Evolutionary conservation across 2,329 filamentous ascomycete genomes (phyloP), one percentile per base, ranked within the genome.

Genomic region (Colletotrichum falcatum): DNA sequence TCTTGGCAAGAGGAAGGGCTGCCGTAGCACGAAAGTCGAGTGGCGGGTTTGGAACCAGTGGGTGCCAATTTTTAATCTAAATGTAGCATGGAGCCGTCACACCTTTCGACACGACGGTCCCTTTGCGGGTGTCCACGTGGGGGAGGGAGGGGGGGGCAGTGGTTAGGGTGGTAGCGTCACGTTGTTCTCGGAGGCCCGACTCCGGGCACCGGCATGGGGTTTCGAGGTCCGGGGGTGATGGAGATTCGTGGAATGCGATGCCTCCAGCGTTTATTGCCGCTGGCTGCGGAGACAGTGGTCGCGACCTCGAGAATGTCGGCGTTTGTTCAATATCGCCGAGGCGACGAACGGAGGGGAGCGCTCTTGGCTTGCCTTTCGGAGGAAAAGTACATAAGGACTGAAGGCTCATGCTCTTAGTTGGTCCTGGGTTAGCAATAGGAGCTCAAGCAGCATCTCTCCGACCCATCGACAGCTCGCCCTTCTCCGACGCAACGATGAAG

Each of bases 151-250:
- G 6, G n/a, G 46, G 30, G 11, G 16, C 8, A 51, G 16, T 18
- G 39, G 39, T 23, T 20, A 46, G 60, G 60, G 9, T 53, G 23
- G 35, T 30, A 48, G 18, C 35, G 46, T 33, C 8, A 42, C 46
- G n/a, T 35, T 8, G 49, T 33, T 26, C 44, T 49, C 60, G 60
- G 60, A 62, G 60, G 60, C 60, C 30, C 35, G 46, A 39, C 60
- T 62, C 60, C 60, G 46, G 60, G 16, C 6, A 33, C 12, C 33
- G 16, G 26, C 23, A 33, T 23, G 55, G 37, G 18, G 30, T 14
- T 56, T 46, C 33, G n/a, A 56, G 6, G 53, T 39, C 46, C 44
- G 44, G 44, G 42, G 14, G 1, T 20, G 48, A 42, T 46, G 60
- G 33, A 62, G 48, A 62, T 62, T 62, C 60, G 60, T 62, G 60